Conservation (phyloP, 768 basidiomycete species). For the Boletus vinaceobasis region DNA sequence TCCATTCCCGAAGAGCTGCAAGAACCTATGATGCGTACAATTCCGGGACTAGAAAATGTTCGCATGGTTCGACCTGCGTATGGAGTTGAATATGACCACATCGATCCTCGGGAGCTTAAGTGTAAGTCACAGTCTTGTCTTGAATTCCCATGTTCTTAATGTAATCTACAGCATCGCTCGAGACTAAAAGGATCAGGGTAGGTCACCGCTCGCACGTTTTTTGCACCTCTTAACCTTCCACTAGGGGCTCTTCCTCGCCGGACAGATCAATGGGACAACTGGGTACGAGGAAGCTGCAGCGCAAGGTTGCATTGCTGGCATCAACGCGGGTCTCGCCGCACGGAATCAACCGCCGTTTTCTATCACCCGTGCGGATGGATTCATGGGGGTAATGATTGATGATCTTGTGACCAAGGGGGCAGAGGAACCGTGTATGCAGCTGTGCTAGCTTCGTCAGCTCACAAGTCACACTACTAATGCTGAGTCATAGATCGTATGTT, state of each 20-base stretch:
- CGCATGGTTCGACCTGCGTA: conserved; percentile 84
- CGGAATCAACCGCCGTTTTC: conserved; percentile 52
- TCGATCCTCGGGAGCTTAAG: conserved; percentile 79
- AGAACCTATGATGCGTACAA: conserved; percentile 76
- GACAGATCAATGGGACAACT: conserved; percentile 91
- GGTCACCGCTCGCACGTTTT: background rate
- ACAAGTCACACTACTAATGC: background rate
- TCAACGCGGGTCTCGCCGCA: conserved; percentile 79
- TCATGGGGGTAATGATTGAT: conserved; percentile 88
- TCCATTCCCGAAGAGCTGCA: conserved; percentile 86
- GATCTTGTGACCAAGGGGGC: conserved; percentile 86
- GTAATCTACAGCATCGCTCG: conserved; percentile 58
- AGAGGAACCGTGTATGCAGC: conserved; percentile 76
- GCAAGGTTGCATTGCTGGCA: conserved; percentile 84
- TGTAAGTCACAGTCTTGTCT: conserved; percentile 42
- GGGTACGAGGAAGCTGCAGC: conserved; percentile 95
- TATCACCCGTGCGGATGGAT: conserved; percentile 81
- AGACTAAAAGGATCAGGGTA: conserved; percentile 81
- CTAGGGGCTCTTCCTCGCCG: conserved; percentile 81
- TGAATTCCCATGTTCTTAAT: background rate
- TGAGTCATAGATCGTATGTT: conserved; percentile 78
- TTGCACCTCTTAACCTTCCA: background rate
- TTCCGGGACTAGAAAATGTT: conserved; percentile 81
- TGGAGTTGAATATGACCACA: conserved; percentile 90
- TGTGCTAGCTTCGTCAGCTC: background rate